These are phyloP conservation scores for Paramecium sonneborni DNA, from an alignment of 73 alveolate genomes.

Conservation along the genomic window DNA sequence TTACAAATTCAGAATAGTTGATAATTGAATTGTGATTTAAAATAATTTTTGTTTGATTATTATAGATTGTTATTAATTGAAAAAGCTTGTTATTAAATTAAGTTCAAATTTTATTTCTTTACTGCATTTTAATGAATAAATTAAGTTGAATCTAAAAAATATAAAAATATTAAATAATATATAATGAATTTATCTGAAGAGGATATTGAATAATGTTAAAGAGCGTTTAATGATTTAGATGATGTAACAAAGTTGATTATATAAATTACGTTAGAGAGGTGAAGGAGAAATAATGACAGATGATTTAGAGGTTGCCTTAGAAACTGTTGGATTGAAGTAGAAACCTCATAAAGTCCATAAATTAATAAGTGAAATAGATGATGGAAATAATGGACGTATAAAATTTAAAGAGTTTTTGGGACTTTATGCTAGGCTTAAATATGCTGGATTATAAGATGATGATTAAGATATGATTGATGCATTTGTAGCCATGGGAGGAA, in stretches of 20 bases:
- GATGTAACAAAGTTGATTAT: background rate
- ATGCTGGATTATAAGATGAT: slow-evolving; percentile 63
- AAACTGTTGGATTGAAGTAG: background rate
- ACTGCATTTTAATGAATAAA: background rate
- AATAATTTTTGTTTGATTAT: background rate
- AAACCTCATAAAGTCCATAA: slow-evolving; percentile 9
- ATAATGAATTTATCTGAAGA: slow-evolving; percentile 37
- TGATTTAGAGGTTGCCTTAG: slow-evolving; percentile 42
- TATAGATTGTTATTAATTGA: too few relatives aligned
- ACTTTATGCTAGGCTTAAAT: background rate
- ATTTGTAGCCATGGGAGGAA: slow-evolving; percentile 97
- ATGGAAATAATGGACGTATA: background rate
- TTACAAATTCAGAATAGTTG: too few relatives aligned
- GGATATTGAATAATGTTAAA: slow-evolving; percentile 17
- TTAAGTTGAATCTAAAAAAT: background rate
- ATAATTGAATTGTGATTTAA: background rate
- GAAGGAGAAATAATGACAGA: slow-evolving; percentile 10
- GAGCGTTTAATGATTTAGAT: slow-evolving; percentile 28
- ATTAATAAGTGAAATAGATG: slow-evolving; percentile 18
- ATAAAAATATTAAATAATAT: background rate
- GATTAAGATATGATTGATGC: slow-evolving; percentile 87
- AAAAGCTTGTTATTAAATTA: background rate
- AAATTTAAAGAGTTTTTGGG: slow-evolving; percentile 11
- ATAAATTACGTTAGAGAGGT: background rate
- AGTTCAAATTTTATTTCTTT: background rate